These are phyloP conservation scores for Ulota crispa DNA, from an alignment of 225 moss, liverwort and hornwort genomes.

Conservation along the genomic window DNA sequence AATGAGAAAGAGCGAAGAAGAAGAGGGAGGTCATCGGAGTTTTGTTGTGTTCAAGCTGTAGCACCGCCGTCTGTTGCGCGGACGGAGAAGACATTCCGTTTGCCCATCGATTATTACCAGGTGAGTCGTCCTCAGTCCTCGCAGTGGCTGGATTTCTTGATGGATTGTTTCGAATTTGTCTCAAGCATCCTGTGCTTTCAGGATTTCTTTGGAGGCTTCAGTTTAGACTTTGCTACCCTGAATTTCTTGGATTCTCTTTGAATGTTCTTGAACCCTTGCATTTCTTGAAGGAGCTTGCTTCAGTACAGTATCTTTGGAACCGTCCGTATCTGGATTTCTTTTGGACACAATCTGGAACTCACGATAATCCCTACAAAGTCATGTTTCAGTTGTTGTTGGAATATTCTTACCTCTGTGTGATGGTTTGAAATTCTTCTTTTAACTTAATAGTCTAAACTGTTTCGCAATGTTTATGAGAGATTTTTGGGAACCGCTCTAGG, in stretches of 20 bases:
- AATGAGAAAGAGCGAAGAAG: slow-evolving; percentile 2
- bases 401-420: neutral
- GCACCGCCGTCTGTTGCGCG: slow-evolving; percentile 48
- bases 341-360: neutral
- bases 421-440: neutral
- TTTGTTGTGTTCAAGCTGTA: slow-evolving; percentile 36
- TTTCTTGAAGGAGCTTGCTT: neutral
- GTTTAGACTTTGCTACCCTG: neutral
- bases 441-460: neutral
- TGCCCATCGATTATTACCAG: slow-evolving; percentile 93
- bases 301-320: neutral
- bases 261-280: neutral
- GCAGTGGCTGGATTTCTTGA: neutral
- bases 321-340: neutral
- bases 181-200: neutral
- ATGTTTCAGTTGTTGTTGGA: neutral
- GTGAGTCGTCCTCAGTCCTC: slow-evolving; percentile 28
- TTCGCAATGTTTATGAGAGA: neutral
- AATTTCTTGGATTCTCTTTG: neutral
- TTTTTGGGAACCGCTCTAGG: slow-evolving; percentile 15
- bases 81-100: slow-evolving; percentile 67
- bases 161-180: neutral
- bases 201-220: neutral
- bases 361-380: neutral
- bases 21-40: neutral